Evolutionary conservation across 2,329 filamentous ascomycete species (phyloP), one percentile per base, ranked within the genome.

Genomic region (Helotiales sp.): DNA sequence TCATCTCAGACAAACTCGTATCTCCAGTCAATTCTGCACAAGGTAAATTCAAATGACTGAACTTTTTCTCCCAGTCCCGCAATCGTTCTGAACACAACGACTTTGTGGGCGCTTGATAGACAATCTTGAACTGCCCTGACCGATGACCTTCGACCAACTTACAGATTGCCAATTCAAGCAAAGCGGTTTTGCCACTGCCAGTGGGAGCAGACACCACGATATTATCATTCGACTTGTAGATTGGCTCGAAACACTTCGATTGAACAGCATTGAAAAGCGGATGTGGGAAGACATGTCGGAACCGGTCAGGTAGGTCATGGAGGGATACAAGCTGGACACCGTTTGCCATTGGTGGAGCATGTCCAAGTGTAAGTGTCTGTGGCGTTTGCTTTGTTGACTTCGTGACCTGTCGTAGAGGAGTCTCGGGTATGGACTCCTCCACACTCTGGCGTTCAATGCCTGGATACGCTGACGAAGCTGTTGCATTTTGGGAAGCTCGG

Each of bases 51-150:
- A 95, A 75, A 13, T 81, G 76, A 24, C 77, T 77, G 67, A 96
- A 93, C 66, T 92, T 95, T 48, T 76, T 78, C 59, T 85, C 80
- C 91, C 91, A 96, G 66, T 96, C 91, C 49, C 83, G 82, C 51
- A 88, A 81, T 34, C 89, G 78, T 69, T 96, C 91, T 0, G 87
- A 82, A 68, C 91, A 96, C 1, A 96, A 77, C 0, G 91, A 89
- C 64, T 95, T 96, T 0, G 89, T 93, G 0, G 91, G 91, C 10
- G 91, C 91, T 73, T 91, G 88, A 66, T 96, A 96, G 2, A 96
- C 82, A 42, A 93, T 85, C 71, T 96, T 96, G 79, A 87, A 92
- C 48, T 86, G 77, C 69, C 74, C 84, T 67, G 73, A 82, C 67
- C 71, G 78, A 71, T 81, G 77, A 4, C 75, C 77, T 33, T 80